phyloP scores from a whole-genome alignment of 768 basidiomycete species.

The Leccinum variicolor region DNA sequence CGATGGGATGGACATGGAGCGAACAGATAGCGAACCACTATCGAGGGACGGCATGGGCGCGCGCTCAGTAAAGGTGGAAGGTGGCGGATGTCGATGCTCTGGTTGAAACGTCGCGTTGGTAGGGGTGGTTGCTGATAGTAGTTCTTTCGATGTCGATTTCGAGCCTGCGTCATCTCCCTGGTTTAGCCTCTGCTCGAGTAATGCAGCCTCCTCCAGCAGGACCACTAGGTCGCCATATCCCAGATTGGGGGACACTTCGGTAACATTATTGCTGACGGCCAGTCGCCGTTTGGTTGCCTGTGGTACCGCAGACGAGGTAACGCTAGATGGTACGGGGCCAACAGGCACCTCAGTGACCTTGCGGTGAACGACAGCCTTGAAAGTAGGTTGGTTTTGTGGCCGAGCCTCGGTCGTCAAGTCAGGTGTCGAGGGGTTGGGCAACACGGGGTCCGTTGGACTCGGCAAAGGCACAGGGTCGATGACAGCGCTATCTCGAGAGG shows the following conservation, averaged over 20 bases:
- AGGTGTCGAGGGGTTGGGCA: constrained; percentile 10
- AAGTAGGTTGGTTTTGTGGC: constrained; percentile 28
- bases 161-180: constrained; percentile 35
- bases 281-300: constrained; percentile 29
- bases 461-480: constrained; percentile 1
- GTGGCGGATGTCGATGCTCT: constrained; percentile 19
- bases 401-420: background rate
- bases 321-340: constrained; percentile 13
- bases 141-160: constrained; percentile 9
- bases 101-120: constrained; percentile 23
- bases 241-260: constrained; percentile 43
- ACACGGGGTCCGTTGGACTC: constrained; percentile 1
- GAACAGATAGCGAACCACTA: constrained; percentile 22
- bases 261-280: constrained; percentile 13
- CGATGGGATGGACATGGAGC: constrained; percentile 30
- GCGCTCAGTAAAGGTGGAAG: constrained; percentile 22
- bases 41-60: constrained; percentile 10
- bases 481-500: background rate
- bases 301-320: constrained; percentile 24
- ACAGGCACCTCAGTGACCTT: constrained; percentile 42
- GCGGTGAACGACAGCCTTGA: constrained; percentile 57
- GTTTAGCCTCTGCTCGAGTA: constrained; percentile 52
- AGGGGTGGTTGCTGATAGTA: constrained; percentile 17
- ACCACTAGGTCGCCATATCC: constrained; percentile 50
- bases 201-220: constrained; percentile 55